Evolutionary conservation across 2,329 filamentous ascomycete genomes (phyloP).

Genomic region (Basipetospora chlamydospora): DNA sequence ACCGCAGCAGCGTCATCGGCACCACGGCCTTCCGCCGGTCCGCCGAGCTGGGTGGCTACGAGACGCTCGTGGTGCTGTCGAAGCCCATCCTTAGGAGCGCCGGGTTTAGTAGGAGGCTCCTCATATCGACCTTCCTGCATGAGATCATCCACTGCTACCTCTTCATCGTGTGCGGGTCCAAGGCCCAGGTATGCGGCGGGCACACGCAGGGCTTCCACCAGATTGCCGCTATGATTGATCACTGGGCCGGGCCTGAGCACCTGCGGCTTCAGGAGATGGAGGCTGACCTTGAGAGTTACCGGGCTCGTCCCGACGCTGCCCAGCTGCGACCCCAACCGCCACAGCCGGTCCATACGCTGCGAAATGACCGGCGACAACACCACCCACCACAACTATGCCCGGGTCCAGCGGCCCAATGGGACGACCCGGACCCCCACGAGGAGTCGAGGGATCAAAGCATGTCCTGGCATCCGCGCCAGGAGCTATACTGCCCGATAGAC

Average conservation of each 20-base stretch:
- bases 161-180: conserved; percentile 46
- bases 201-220: conserved; percentile 45
- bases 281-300: conserved; percentile 43
- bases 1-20: conserved; percentile 42
- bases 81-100: conserved; percentile 40
- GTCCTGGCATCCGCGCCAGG: too few relatives aligned
- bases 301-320: conserved; percentile 10
- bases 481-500: too few relatives aligned
- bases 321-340: conserved; percentile 1
- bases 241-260: conserved; percentile 41
- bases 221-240: conserved; percentile 45
- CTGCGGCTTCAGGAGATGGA: conserved; percentile 45
- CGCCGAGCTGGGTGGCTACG: conserved; percentile 33
- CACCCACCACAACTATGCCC: too few relatives aligned
- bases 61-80: conserved; percentile 49
- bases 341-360: background rate
- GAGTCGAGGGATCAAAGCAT: too few relatives aligned
- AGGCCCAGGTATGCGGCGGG: conserved; percentile 38
- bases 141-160: conserved; percentile 55
- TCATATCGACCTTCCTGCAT: conserved; percentile 51
- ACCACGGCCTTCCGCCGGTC: conserved; percentile 44
- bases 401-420: too few relatives aligned
- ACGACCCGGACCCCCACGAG: too few relatives aligned
- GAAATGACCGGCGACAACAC: too few relatives aligned
- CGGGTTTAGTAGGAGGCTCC: conserved; percentile 42